Base-by-base conservation (phyloP, 148 eudicot genomes). In the Talinum fruticosum region DNA sequence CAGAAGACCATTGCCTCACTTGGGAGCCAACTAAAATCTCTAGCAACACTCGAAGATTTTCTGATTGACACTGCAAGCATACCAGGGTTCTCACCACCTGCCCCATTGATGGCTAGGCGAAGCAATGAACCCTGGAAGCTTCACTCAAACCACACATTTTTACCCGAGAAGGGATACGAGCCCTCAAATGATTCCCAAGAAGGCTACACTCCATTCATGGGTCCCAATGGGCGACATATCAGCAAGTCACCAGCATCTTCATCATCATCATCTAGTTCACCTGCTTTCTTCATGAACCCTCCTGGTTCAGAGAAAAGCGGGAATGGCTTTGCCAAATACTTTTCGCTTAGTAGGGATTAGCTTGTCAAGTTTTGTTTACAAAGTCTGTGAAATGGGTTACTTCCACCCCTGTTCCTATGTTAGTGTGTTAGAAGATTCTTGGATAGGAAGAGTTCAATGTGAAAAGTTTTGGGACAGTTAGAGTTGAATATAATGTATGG, bases 1-100 rank as follows among this genome's bases (percentile, higher is more conserved):
- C 96, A 93, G 84, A 85, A 89, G 77, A 93, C 97, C 44, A 93
- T 93, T 47, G 90, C 91, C 33, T 89, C 93, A 26, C 88, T 93
- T 24, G 89, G 89, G 33, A 82, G 66, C 65, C 97, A 89, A 82
- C 83, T 93, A 65, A 88, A 88, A 62, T 86, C 90, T 41, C 90
- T 93, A 69, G 87, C 93, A 70, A 87, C 88, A 33, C 75, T 90
- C 6, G 93, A 93, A n/a, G 95, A 90, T 83, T 84, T 93, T 82
- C 77, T 91, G 41, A 83, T 79, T 19, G 90, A 86, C 45, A 73
- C 89, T 29, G 84, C 80, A 53, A 83, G 86, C 71, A 71, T 92
- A 75, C 94, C 93, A 2, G 88, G 88, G 45, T 78, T 87, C 64
- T 83, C 88, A 74, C 78, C 79, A 53, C 84, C 81, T 37, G 78